phyloP scores from a whole-genome alignment of 192 early-diverging fungal genomes.

The Backusella macrospora region DNA sequence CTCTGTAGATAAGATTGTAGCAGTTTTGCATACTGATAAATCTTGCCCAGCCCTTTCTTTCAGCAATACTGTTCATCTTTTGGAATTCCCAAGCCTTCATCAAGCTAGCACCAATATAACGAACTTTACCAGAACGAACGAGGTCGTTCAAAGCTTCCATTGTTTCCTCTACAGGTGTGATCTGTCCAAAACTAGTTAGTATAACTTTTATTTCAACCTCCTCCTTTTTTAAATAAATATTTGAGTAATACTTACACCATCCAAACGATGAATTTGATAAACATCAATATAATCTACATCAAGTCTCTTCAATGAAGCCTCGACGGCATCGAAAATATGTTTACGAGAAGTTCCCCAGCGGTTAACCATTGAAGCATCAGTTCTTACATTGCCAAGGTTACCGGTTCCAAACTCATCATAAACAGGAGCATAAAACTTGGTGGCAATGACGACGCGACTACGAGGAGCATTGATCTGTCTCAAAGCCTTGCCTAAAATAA shows the following conservation, averaged over 20 bases:
- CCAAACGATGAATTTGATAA: slow-evolving; percentile 76
- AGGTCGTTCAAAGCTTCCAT: slow-evolving; percentile 71
- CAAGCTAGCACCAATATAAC: slow-evolving; percentile 43
- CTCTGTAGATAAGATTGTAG: slow-evolving; percentile 44
- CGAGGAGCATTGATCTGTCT: slow-evolving; percentile 55
- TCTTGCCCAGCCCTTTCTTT: slow-evolving; percentile 42
- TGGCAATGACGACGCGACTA: slow-evolving; percentile 72
- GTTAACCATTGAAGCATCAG: slow-evolving; percentile 47
- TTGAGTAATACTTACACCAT: not conserved
- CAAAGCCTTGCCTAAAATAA: slow-evolving; percentile 42
- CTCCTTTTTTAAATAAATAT: too few species aligned
- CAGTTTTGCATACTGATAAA: slow-evolving; percentile 29
- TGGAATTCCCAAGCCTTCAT: slow-evolving; percentile 47
- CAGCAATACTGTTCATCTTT: slow-evolving; percentile 37
- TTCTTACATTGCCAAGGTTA: not conserved
- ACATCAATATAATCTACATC: slow-evolving; percentile 73
- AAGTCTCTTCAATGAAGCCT: slow-evolving; percentile 67
- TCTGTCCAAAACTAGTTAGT: not conserved
- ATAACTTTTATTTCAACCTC: too few species aligned
- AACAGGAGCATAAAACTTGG: slow-evolving; percentile 60
- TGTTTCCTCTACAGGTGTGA: slow-evolving; percentile 68
- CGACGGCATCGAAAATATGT: slow-evolving; percentile 78
- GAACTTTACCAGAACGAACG: slow-evolving; percentile 63
- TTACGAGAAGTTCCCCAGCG: slow-evolving; percentile 78
- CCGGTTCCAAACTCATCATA: slow-evolving; percentile 53